Evolutionary conservation across 306 rosid species (phyloP), one percentile per base, ranked within the genome.

Genomic region (Dalbergia cochinchinensis): DNA sequence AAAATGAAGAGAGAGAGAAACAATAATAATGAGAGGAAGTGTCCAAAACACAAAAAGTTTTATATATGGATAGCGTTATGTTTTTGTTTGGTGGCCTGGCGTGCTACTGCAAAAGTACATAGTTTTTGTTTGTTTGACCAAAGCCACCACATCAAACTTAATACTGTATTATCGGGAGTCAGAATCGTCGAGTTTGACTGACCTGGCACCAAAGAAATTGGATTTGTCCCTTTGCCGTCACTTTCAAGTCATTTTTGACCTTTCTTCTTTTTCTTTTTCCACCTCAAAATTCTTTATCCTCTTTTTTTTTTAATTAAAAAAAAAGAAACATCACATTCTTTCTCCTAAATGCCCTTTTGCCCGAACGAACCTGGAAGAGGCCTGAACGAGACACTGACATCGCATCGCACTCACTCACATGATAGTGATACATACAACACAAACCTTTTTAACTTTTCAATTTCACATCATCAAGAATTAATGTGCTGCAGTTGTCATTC

Each of bases 101-200:
- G 58, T 15, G 19, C 58, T 51, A 3, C 8, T 26, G 31, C 31
- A 26, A 26, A 57, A 16, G 10, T 16, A 57, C 5, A 26, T 0
- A 57, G 1, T 12, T 62, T 62, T 44, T 42, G 20, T 77, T 65
- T 77, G 66, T 78, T 78, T 69, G 63, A 59, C 1, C 11, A 11
- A 31, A 65, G 37, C 12, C 15, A 65, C 37, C 35, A 35, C 65
- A 19, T 41, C 9, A 39, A 20, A 20, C 42, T 44, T 16, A 44
- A 68, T 58, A 12, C 6, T 76, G 18, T 19, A 34, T 14, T 33
- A 8, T 60, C 60, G 20, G 51, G 75, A 65, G 71, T 74, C 84
- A 66, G 67, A 67, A 67, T 74, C 44, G 85, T 35, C 79, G 13
- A 68, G 76, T 74, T 81, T 81, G 85, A 81, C 85, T 8, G 15